Evolutionary conservation across 2,329 filamentous ascomycete species (phyloP).

Genomic region (Diaporthe velutina): DNA sequence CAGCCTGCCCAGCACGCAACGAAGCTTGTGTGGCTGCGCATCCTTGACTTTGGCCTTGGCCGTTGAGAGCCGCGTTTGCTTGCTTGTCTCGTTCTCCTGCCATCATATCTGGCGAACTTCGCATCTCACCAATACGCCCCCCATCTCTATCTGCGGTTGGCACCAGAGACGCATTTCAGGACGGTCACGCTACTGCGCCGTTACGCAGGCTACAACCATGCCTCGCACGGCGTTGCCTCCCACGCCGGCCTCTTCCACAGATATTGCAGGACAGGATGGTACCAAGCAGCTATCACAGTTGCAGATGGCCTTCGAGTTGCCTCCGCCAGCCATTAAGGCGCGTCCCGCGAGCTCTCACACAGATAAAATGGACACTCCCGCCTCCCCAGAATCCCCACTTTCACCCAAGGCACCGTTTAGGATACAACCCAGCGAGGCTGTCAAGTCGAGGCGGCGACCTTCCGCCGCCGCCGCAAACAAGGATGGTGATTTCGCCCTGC

Average conservation of each 20-base stretch:
- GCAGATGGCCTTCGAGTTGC: conserved; percentile 80
- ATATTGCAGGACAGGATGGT: conserved; percentile 80
- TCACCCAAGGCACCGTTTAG: conserved; percentile 53
- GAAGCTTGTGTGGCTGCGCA: conserved; percentile 21
- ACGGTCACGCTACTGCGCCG: background rate
- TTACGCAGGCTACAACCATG: conserved; percentile 60
- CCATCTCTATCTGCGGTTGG: background rate
- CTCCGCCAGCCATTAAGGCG: conserved; percentile 77
- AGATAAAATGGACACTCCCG: conserved; percentile 34
- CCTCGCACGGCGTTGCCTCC: conserved; percentile 76
- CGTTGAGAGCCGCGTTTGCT: background rate
- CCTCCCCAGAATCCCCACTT: conserved; percentile 40
- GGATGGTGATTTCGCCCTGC: conserved; percentile 78
- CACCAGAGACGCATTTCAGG: background rate
- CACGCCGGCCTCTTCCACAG: conserved; percentile 84
- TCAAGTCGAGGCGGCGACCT: conserved; percentile 66
- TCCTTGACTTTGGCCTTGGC: conserved; percentile 8
- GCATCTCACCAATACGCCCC: background rate
- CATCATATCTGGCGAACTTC: background rate
- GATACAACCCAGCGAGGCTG: conserved; percentile 63
- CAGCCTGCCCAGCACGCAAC: conserved; percentile 9
- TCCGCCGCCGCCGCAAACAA: conserved; percentile 63
- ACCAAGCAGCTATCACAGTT: conserved; percentile 70
- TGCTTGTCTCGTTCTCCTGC: background rate
- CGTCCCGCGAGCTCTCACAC: conserved; percentile 50